Evolutionary conservation across 1,284 basidiomycete species (phyloP).

Genomic region (Rhodotorula sp.): DNA sequence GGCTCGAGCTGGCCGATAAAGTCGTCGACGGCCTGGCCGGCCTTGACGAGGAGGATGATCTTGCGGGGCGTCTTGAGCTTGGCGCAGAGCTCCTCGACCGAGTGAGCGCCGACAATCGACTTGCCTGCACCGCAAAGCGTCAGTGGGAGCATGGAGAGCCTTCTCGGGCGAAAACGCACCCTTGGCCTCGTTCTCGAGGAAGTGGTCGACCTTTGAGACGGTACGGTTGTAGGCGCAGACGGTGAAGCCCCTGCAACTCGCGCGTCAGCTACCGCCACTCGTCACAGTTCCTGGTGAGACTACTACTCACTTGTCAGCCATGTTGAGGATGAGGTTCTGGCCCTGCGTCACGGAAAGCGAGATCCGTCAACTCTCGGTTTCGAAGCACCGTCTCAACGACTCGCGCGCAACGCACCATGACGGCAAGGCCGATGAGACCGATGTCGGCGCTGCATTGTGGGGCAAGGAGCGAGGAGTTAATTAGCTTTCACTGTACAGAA

Average conservation of each 20-base stretch:
- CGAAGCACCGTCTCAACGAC: constrained; percentile 3
- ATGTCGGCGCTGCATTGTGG: constrained; percentile 68
- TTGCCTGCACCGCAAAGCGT: constrained; percentile 63
- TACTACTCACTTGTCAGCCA: constrained; percentile 79
- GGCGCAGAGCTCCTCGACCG: constrained; percentile 75
- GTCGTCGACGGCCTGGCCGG: constrained; percentile 60
- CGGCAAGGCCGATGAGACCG: constrained; percentile 91
- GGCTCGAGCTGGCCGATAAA: constrained; percentile 60
- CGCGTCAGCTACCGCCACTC: background rate
- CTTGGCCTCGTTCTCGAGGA: constrained; percentile 96
- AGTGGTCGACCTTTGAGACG: constrained; percentile 90
- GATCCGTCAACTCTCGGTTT: constrained; percentile 1
- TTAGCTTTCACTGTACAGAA: background rate
- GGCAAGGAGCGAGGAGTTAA: too few species aligned
- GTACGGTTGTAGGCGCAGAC: constrained; percentile 98
- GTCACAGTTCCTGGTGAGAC: too few species aligned
- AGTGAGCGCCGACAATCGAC: constrained; percentile 90
- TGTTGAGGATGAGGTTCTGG: constrained; percentile 95
- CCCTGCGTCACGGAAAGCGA: constrained; percentile 57
- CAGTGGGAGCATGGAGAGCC: background rate
- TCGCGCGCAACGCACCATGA: constrained; percentile 63
- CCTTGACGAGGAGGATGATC: constrained; percentile 91
- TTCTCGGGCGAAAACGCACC: constrained; percentile 56
- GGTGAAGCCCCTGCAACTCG: constrained; percentile 65
- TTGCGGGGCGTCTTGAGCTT: constrained; percentile 62